Evolutionary conservation across 495 filamentous ascomycete species (phyloP).

Genomic region (Xylaria nigripes): DNA sequence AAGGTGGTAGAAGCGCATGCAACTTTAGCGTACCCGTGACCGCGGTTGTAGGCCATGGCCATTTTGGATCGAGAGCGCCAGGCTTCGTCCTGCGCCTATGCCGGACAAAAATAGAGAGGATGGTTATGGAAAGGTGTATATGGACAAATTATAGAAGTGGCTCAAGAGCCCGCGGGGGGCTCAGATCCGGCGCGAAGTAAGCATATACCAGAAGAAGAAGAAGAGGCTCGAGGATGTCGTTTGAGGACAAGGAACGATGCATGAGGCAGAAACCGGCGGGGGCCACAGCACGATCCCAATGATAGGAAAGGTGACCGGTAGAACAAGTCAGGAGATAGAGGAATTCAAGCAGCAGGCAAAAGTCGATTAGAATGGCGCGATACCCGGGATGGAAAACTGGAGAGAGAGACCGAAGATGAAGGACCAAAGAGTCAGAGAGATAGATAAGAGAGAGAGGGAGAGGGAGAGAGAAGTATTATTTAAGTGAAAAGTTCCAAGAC

Average conservation of each 20-base stretch:
- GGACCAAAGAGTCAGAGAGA: neutral
- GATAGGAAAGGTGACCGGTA: neutral
- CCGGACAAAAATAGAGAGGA: neutral
- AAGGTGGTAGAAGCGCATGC: neutral
- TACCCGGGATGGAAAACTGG: neutral
- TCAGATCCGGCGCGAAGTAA: neutral
- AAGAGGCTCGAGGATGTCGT: constrained; percentile 7
- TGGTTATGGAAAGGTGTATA: neutral
- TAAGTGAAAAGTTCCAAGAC: neutral
- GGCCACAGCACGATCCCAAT: neutral
- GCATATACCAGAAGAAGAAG: neutral
- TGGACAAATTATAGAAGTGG: neutral
- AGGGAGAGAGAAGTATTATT: constrained; percentile 5
- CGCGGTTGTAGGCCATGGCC: constrained; percentile 10
- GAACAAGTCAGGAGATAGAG: neutral
- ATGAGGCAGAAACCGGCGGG: constrained; percentile 8
- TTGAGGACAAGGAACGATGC: constrained; percentile 7
- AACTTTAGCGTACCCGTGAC: constrained; percentile 4
- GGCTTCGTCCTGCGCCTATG: constrained; percentile 1
- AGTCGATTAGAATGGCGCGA: neutral
- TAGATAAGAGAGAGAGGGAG: neutral
- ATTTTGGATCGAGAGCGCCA: neutral
- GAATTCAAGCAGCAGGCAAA: neutral
- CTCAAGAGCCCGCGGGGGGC: constrained; percentile 1
- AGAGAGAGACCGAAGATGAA: neutral